Evolutionary conservation across 768 basidiomycete species (phyloP).

Genomic region (Amanita inopinata): DNA sequence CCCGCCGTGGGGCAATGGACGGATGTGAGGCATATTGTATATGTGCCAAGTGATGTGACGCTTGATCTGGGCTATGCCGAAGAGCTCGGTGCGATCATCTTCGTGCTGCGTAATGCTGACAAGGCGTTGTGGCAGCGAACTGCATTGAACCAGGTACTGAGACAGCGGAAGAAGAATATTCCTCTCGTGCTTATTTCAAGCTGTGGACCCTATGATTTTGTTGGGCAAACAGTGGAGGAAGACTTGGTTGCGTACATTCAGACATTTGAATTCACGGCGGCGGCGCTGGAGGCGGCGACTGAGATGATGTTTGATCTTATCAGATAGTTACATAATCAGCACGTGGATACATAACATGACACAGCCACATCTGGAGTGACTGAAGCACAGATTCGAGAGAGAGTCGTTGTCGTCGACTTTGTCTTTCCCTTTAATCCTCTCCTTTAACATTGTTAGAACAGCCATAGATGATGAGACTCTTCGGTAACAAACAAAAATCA

Average conservation of each 20-base stretch:
- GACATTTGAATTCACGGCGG: conserved; percentile 50
- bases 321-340: conserved; percentile 9
- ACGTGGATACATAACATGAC: conserved; percentile 3
- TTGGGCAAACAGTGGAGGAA: conserved; percentile 16
- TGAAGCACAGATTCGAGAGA: background rate
- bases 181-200: conserved; percentile 45
- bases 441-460: conserved; percentile 1
- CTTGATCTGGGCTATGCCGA: conserved; percentile 9
- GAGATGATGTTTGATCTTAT: conserved; percentile 27
- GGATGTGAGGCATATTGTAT: conserved; percentile 37
- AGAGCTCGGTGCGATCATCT: conserved; percentile 29
- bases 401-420: too few relatives aligned
- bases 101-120: conserved; percentile 51
- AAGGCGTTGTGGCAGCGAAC: conserved; percentile 42
- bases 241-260: conserved; percentile 30
- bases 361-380: conserved; percentile 6
- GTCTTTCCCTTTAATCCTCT: background rate
- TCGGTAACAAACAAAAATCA: conserved; percentile 35
- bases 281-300: conserved; percentile 37
- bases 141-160: conserved; percentile 23
- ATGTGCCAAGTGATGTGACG: conserved; percentile 16
- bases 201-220: conserved; percentile 58
- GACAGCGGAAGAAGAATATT: conserved; percentile 12
- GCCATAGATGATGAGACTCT: conserved; percentile 48
- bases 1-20: conserved; percentile 24